phyloP scores from a whole-genome alignment of 257 asterid genomes.

The Solanum chaucha region DNA sequence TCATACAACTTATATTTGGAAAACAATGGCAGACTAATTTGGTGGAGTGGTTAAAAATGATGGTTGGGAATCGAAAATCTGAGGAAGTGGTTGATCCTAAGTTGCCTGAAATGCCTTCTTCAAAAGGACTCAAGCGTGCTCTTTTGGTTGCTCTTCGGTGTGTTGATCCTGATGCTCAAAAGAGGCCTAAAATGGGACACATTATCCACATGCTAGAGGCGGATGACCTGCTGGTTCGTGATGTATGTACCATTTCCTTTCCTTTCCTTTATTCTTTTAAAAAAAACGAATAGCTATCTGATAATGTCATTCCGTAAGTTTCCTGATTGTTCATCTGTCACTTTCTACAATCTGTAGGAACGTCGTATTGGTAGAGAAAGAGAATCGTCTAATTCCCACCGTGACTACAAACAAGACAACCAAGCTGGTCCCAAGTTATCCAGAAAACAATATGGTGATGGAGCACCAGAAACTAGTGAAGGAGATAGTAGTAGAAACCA shows the following conservation, averaged over 20 bases:
- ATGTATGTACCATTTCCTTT: conserved; percentile 28
- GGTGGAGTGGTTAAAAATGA: conserved; percentile 85
- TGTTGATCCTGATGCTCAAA: conserved; percentile 92
- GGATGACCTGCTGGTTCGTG: conserved; percentile 61
- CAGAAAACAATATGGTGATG: conserved; percentile 28
- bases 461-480: conserved; percentile 33
- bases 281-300: background rate
- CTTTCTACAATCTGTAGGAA: conserved; percentile 33
- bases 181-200: conserved; percentile 95
- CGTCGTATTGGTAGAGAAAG: conserved; percentile 25
- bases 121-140: conserved; percentile 73
- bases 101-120: conserved; percentile 60
- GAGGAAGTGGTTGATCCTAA: conserved; percentile 93
- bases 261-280: background rate
- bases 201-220: conserved; percentile 90
- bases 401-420: conserved; percentile 25
- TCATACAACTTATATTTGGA: background rate
- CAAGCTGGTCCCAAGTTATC: conserved; percentile 19
- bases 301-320: background rate
- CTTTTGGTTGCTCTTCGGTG: conserved; percentile 89
- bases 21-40: conserved; percentile 55
- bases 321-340: background rate
- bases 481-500: conserved; percentile 37
- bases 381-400: conserved; percentile 34
- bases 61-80: conserved; percentile 81